A percentile compares a stretch with the other conserved stretches of the same genome.
Evolutionary conservation across 108 stramenopile genomes (phyloP).

Genomic region (Nitzschia sp.): DNA sequence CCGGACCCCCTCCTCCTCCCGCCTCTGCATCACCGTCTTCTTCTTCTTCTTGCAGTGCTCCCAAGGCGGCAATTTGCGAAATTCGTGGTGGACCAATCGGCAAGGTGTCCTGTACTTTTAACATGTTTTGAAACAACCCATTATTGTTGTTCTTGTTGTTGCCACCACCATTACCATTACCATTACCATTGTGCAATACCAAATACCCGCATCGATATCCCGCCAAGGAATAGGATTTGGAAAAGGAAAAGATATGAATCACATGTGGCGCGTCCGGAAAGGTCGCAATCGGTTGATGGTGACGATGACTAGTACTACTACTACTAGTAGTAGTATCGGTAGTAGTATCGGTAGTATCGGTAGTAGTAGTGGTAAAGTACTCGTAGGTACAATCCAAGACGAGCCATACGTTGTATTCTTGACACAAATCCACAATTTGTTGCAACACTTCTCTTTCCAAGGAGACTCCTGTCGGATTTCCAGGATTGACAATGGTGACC

Average conservation of each 20-base stretch:
- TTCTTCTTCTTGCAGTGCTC: slow-evolving; percentile 79
- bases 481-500: slow-evolving; percentile 91
- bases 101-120: slow-evolving; percentile 82
- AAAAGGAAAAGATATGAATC: slow-evolving; percentile 86
- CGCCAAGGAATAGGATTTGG: slow-evolving; percentile 88
- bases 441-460: slow-evolving; percentile 56
- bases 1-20: too few species aligned
- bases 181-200: slow-evolving; percentile 53
- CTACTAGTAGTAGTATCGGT: too few species aligned
- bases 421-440: slow-evolving; percentile 68
- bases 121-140: slow-evolving; percentile 28
- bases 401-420: slow-evolving; percentile 70
- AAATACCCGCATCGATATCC: slow-evolving; percentile 94
- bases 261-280: slow-evolving; percentile 70
- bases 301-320: slow-evolving; percentile 1
- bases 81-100: slow-evolving; percentile 88
- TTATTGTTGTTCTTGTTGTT: slow-evolving; percentile 35
- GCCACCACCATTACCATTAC: too few species aligned
- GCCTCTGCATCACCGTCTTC: too few species aligned
- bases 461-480: slow-evolving; percentile 90
- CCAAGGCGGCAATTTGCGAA: slow-evolving; percentile 85
- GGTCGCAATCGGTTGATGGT: slow-evolving; percentile 38
- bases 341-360: slow-evolving; percentile 1
- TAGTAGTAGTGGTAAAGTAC: slow-evolving; percentile 67
- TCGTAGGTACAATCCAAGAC: slow-evolving; percentile 94